These are phyloP conservation scores for Exophiala viscosa DNA, from an alignment of 2,329 filamentous ascomycete species.

Conservation along the genomic window DNA sequence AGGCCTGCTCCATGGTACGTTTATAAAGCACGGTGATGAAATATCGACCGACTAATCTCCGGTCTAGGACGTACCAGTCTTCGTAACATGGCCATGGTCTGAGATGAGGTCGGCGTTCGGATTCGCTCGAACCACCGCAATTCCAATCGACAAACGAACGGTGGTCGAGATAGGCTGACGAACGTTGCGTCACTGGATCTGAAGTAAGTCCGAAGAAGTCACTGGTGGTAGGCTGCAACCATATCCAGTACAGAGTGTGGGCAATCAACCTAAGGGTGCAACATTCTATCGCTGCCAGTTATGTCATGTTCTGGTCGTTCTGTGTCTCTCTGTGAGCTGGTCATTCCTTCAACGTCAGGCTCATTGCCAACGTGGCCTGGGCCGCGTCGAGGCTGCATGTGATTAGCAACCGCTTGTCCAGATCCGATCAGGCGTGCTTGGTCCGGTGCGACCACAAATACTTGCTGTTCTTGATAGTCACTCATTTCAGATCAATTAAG, in stretches of 20 bases:
- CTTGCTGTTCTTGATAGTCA: conserved; percentile 11
- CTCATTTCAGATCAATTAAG: conserved; percentile 5
- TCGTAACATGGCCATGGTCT: conserved; percentile 27
- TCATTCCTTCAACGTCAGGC: conserved; percentile 19
- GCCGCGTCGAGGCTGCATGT: too few relatives aligned
- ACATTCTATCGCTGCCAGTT: background rate
- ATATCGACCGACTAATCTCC: conserved; percentile 2
- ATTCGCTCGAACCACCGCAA: background rate
- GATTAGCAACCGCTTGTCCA: too few relatives aligned
- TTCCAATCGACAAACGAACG: background rate
- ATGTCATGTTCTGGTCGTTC: background rate
- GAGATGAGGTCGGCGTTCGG: conserved; percentile 18
- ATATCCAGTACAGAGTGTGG: background rate
- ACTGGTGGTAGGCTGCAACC: background rate
- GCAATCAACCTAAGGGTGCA: too few relatives aligned
- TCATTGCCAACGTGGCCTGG: conserved; percentile 1
- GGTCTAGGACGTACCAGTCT: conserved; percentile 26
- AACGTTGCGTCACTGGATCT: background rate
- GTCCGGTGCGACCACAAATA: background rate
- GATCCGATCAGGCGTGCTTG: background rate
- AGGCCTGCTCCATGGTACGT: conserved; percentile 28
- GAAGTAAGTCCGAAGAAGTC: conserved; percentile 14
- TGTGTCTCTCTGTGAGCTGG: conserved; percentile 12
- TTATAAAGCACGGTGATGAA: background rate
- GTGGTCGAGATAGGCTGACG: background rate